A percentile compares a stretch with the other conserved stretches of the same genome.
These are phyloP conservation scores for Ogataea angusta DNA, from an alignment of 805 yeast species.

Conservation along the genomic window DNA sequence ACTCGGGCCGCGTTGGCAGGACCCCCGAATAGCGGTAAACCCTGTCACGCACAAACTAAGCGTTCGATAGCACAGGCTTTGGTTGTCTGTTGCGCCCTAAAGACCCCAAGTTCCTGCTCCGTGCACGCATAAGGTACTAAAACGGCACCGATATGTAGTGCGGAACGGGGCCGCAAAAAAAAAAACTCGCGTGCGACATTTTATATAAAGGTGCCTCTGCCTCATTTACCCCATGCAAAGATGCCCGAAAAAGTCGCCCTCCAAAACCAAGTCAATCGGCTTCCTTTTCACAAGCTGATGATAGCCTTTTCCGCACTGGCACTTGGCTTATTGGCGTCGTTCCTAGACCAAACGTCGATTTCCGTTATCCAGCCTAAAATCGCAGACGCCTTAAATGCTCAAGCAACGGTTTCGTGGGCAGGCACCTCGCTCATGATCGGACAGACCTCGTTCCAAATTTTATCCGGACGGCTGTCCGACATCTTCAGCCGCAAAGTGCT, in stretches of 20 bases:
- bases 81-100: neutral
- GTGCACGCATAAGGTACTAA: too few relatives aligned
- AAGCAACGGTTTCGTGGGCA: constrained; percentile 52
- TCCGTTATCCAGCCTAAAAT: constrained; percentile 48
- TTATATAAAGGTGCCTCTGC: neutral
- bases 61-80: too few relatives aligned
- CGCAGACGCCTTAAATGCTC: constrained; percentile 44
- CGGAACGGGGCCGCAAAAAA: constrained; percentile 6
- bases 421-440: constrained; percentile 54
- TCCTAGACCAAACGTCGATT: constrained; percentile 49
- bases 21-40: too few relatives aligned
- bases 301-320: constrained; percentile 38
- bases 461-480: constrained; percentile 53
- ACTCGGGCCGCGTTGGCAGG: too few relatives aligned
- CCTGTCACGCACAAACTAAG: too few relatives aligned
- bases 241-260: constrained; percentile 3
- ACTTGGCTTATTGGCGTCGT: constrained; percentile 39
- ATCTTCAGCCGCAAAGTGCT: constrained; percentile 50
- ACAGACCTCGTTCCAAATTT: constrained; percentile 48
- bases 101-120: too few relatives aligned
- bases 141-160: neutral
- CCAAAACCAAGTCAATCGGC: constrained; percentile 40
- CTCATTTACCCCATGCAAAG: neutral
- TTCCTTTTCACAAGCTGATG: constrained; percentile 38
- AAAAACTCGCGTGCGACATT: constrained; percentile 1